phyloP scores from a whole-genome alignment of 495 filamentous ascomycete species.

The Hypoxylon intermedium region DNA sequence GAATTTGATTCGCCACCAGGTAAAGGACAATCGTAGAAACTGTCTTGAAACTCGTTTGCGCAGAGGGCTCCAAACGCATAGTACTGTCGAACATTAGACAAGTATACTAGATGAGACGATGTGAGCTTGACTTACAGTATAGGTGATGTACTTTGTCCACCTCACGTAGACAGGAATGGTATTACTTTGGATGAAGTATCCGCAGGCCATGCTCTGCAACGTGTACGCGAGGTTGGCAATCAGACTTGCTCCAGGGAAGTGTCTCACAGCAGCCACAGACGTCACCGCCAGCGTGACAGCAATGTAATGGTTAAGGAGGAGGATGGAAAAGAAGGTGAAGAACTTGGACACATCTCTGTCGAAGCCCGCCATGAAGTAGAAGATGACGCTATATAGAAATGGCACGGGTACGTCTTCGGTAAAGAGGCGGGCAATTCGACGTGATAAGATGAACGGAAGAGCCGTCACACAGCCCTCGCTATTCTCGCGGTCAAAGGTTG shows the following conservation, averaged over 20 bases:
- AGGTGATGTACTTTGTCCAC: conserved; percentile 71
- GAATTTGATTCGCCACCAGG: conserved; percentile 64
- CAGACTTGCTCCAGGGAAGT: conserved; percentile 63
- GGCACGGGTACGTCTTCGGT: conserved; percentile 75
- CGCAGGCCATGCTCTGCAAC: conserved; percentile 72
- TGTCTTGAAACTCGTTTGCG: conserved; percentile 71
- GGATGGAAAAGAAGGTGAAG: conserved; percentile 70
- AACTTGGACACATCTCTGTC: conserved; percentile 64
- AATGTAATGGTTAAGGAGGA: conserved; percentile 70
- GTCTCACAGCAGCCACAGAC: conserved; percentile 64
- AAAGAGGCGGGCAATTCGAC: conserved; percentile 67
- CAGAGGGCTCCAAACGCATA: conserved; percentile 72
- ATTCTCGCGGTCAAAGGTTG: conserved; percentile 74
- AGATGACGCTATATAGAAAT: conserved; percentile 68
- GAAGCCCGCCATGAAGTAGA: conserved; percentile 80
- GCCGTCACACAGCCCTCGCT: conserved; percentile 74
- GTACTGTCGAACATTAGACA: conserved; percentile 52
- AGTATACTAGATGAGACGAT: background rate
- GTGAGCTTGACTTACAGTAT: conserved; percentile 48
- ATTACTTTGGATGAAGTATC: conserved; percentile 73
- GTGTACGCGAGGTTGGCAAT: conserved; percentile 75
- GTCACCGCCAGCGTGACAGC: conserved; percentile 67
- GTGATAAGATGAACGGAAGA: conserved; percentile 67
- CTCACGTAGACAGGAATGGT: conserved; percentile 76
- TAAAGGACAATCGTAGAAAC: conserved; percentile 71